Conservation (phyloP, 129 eudicot species). For the Glebionis coronaria region DNA sequence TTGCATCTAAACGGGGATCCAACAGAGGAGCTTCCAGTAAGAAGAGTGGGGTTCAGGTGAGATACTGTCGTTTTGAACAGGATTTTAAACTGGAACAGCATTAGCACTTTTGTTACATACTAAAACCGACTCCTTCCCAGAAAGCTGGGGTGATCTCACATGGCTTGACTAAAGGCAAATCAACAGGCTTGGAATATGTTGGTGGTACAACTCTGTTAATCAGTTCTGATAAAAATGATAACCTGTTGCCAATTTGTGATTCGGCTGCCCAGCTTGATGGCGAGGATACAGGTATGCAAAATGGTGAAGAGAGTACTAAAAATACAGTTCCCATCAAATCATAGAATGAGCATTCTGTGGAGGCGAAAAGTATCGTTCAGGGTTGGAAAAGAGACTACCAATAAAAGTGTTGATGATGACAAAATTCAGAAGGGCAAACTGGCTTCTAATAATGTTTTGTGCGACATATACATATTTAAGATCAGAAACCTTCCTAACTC, state of each 20-base stretch:
- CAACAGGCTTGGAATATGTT: too few species aligned
- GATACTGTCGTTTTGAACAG: too few species aligned
- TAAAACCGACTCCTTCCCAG: too few species aligned
- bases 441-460: not conserved
- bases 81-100: too few species aligned
- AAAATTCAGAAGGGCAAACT: not conserved
- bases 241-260: slow-evolving; percentile 10
- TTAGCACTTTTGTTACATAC: too few species aligned
- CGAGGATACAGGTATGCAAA: slow-evolving; percentile 17
- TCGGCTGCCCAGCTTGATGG: slow-evolving; percentile 12
- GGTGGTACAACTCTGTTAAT: not conserved
- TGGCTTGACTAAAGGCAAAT: too few species aligned
- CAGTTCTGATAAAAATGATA: slow-evolving; percentile 26
- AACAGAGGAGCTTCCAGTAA: too few species aligned
- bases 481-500: too few species aligned
- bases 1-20: too few species aligned
- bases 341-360: not conserved
- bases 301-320: not conserved
- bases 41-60: too few species aligned
- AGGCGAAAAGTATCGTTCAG: not conserved
- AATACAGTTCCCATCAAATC: slow-evolving; percentile 5
- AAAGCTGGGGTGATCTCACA: too few species aligned
- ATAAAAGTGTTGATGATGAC: not conserved
- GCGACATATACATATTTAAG: too few species aligned
- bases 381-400: not conserved